phyloP scores from a whole-genome alignment of 2,329 filamentous ascomycete genomes.

The Penicillium sp. region DNA sequence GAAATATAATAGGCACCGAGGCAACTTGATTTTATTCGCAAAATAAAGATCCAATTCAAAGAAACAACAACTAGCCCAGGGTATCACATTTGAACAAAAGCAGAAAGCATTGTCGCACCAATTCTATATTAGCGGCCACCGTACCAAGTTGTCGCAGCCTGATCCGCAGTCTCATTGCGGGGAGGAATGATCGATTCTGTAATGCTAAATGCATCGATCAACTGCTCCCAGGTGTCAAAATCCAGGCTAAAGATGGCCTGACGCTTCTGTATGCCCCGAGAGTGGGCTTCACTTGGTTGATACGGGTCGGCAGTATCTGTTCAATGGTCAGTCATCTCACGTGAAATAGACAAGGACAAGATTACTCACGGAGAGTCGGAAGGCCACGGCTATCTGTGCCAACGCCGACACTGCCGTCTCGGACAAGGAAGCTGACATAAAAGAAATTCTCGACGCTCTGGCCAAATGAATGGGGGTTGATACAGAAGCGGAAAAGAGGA shows the following conservation, averaged over 20 bases:
- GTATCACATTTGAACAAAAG: conserved; percentile 14
- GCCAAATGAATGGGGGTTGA: conserved; percentile 87
- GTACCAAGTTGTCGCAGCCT: conserved; percentile 64
- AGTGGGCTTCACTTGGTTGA: conserved; percentile 48
- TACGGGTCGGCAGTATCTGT: conserved; percentile 48
- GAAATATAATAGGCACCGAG: background rate
- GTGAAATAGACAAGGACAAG: background rate
- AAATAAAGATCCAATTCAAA: background rate
- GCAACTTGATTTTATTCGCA: background rate
- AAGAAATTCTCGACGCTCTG: conserved; percentile 98
- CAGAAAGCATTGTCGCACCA: background rate
- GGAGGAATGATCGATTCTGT: conserved; percentile 82
- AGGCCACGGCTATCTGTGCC: conserved; percentile 69
- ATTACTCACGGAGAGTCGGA: conserved; percentile 73
- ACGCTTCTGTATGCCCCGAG: conserved; percentile 64
- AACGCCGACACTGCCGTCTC: conserved; percentile 78
- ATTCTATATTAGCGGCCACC: conserved; percentile 26
- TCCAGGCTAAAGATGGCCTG: conserved; percentile 90
- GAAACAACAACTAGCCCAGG: background rate
- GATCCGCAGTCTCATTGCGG: conserved; percentile 61
- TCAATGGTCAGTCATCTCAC: conserved; percentile 17
- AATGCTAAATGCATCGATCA: conserved; percentile 76
- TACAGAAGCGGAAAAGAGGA: conserved; percentile 79
- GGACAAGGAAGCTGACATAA: conserved; percentile 90
- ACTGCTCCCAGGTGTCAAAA: conserved; percentile 75